Base-by-base conservation (phyloP, 805 yeast species). In the Wickerhamiella allomyrinae region DNA sequence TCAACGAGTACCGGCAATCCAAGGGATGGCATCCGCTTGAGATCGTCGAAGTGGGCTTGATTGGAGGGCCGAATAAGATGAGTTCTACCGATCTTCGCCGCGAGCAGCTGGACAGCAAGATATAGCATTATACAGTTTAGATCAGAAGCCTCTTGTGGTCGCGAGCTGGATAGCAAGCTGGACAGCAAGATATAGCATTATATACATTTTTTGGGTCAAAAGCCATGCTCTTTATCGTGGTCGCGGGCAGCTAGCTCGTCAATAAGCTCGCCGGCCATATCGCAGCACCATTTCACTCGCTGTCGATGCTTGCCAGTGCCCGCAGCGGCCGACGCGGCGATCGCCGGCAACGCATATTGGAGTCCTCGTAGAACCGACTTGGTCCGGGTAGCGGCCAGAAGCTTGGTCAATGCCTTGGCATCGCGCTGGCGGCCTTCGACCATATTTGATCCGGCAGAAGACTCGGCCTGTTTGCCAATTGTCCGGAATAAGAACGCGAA, bases 21-120 rank as follows among this genome's bases (percentile, higher is more conserved):
- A 70, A 72, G 40, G 76, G 76, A 0, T 74, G 80, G 65, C 59
- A 59, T 0, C 56, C 56, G 31, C 62, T 91, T 36, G 62, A 56
- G 2, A 59, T 82, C 0, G 67, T 69, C 48, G 74, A 70, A 20
- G 63, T 85, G 20, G 94, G 93, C 1, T 78, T 79, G 2, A 67
- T 69, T 15, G 65, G 64, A 19, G 69, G 65, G 34, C 65, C 58
- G 3, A 59, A 61, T 27, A 89, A 89, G 57, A 57, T 89, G 44
- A 86, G 95, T 52, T 84, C 95, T 43, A 89, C 97, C 0, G 78
- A 79, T 43, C 58, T 83, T 39, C 71, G 96, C 51, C 31, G 31
- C 17, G 65, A 66, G 48, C 42, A 19, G 69, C 64, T 27, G 60
- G 50, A 11, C 29, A 15, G 17, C 34, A 21, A 40, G 15, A 3